These are phyloP conservation scores for Articulospora tetracladia DNA, from an alignment of 495 filamentous ascomycete species.

Conservation along the genomic window DNA sequence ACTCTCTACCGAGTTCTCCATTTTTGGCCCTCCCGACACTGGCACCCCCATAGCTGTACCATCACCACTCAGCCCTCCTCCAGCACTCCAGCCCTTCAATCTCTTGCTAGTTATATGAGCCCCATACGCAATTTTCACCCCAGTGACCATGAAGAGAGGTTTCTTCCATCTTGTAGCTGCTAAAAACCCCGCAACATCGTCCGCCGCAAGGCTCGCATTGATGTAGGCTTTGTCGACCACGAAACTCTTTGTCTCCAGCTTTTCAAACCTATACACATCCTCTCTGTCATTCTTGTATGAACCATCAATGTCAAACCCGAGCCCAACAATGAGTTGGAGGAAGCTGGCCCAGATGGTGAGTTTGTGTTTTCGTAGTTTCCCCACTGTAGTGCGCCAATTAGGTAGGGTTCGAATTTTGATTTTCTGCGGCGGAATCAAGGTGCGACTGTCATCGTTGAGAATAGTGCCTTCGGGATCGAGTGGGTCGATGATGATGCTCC, in stretches of 20 bases:
- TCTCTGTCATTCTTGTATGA: not conserved
- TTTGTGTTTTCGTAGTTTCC: slow-evolving; percentile 1
- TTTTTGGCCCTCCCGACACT: no score
- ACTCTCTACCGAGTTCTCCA: not conserved
- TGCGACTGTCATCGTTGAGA: no score
- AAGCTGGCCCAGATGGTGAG: slow-evolving; percentile 19
- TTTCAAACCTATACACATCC: slow-evolving; percentile 5
- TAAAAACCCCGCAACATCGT: slow-evolving; percentile 10
- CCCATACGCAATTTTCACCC: slow-evolving; percentile 23
- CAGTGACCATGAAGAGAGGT: slow-evolving; percentile 22
- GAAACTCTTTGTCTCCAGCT: slow-evolving; percentile 9
- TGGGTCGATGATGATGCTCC: no score
- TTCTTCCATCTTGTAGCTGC: slow-evolving; percentile 7
- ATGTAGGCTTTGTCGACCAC: slow-evolving; percentile 1
- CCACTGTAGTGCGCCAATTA: no score
- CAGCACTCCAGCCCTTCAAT: slow-evolving; percentile 1
- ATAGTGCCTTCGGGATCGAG: no score
- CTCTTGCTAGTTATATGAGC: slow-evolving; percentile 1
- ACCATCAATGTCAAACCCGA: slow-evolving; percentile 8
- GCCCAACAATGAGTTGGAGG: slow-evolving; percentile 13
- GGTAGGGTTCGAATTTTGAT: no score
- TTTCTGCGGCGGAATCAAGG: no score
- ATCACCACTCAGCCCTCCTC: no score
- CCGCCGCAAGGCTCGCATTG: slow-evolving; percentile 1
- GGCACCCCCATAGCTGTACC: no score